Base-by-base conservation (phyloP, 106 monocot species). In the Iris macrosiphon region DNA sequence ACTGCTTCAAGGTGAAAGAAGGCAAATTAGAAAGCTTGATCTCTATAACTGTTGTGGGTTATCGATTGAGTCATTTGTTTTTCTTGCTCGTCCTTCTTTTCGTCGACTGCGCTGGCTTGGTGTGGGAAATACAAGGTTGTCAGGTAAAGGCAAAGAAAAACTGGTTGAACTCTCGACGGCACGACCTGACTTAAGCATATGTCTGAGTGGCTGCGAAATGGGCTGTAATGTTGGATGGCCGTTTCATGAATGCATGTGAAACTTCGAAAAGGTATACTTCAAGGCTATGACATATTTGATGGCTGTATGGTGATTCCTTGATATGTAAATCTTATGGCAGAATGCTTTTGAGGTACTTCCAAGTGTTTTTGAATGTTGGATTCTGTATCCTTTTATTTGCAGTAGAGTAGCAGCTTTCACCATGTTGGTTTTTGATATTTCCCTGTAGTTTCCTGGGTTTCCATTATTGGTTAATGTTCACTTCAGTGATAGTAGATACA, bases 101-200 rank as follows among this genome's bases (percentile, higher is more conserved):
- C 54, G 51, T 15, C 74, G 79, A 4, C 68, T 95, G 8, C 77
- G 73, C 1, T 95, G 89, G 89, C 70, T 95, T 39, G 94, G 89
- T 17, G 45, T 82, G 20, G 78, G 85, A 9, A 38, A 65, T 43
- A 85, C 73, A 0, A 54, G 40, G 52, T 56, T 87, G 41, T 45
- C 32, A 16, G 39, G 32, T 20, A 68, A 72, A 64, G 52, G 59
- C 27, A 51, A 32, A 26, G 54, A 32, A 6, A 42, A 52, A 27
- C n/a, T 69, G 9, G 1, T 17, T 9, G 66, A 70, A 52, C 61
- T 82, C 23, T 61, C 57, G 32, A 43, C 4, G 2, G 66, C 60
- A 17, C 58, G 68, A 32, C 71, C 79, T 16, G 61, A 70, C 33
- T 12, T 85, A 12, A 65, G 21, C 13, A 49, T 79, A 24, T 95